These are phyloP conservation scores for Casuarina cunninghamiana DNA, from an alignment of 306 rosid genomes.

Conservation along the genomic window DNA sequence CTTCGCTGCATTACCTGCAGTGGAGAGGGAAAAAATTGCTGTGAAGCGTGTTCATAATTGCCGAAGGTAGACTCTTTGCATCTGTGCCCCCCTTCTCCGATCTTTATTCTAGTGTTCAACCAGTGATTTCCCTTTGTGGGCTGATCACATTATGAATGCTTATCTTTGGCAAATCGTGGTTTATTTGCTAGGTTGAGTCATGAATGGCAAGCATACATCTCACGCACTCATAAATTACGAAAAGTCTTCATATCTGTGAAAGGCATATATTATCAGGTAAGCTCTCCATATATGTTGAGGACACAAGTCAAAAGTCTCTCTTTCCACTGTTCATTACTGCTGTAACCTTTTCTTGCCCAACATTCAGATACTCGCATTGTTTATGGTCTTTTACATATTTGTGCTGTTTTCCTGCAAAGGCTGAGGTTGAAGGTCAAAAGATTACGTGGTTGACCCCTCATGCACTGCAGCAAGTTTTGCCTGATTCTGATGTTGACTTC, in stretches of 20 bases:
- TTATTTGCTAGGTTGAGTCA: slow-evolving; percentile 67
- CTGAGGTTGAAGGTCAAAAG: slow-evolving; percentile 76
- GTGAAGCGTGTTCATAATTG: slow-evolving; percentile 66
- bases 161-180: not conserved
- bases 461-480: slow-evolving; percentile 81
- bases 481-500: slow-evolving; percentile 77
- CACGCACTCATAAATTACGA: slow-evolving; percentile 74
- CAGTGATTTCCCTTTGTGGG: not conserved
- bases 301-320: not conserved
- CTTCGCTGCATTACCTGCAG: slow-evolving; percentile 83
- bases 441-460: slow-evolving; percentile 94
- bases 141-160: not conserved
- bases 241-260: slow-evolving; percentile 85
- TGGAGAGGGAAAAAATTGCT: slow-evolving; percentile 66
- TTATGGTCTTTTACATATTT: not conserved
- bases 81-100: not conserved
- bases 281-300: no score
- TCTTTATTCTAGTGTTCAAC: not conserved
- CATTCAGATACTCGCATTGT: not conserved
- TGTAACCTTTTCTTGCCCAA: not conserved
- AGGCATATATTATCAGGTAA: slow-evolving; percentile 93
- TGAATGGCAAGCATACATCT: slow-evolving; percentile 90
- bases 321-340: slow-evolving; percentile 3
- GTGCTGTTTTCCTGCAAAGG: slow-evolving; percentile 51
- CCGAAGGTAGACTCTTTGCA: slow-evolving; percentile 54